Evolutionary conservation across 2,329 filamentous ascomycete genomes (phyloP).

Genomic region (Metarhizium humberi): DNA sequence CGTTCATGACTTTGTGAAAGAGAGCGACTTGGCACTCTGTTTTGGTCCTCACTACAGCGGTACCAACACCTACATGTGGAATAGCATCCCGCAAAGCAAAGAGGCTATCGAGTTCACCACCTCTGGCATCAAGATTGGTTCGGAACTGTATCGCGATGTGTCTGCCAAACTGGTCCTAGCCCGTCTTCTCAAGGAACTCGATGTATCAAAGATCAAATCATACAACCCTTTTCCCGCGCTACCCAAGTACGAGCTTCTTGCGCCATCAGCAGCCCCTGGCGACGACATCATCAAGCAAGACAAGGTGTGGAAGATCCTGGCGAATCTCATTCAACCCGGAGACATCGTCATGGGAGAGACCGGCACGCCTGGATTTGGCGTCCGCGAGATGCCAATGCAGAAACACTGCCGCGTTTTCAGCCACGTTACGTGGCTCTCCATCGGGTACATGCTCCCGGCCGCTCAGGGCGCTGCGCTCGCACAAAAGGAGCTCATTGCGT

Average conservation of each 20-base stretch:
- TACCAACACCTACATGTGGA: constrained; percentile 33
- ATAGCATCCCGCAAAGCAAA: constrained; percentile 24
- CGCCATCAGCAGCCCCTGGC: constrained; percentile 1
- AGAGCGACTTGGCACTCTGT: constrained; percentile 33
- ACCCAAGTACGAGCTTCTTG: constrained; percentile 13
- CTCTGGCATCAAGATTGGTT: constrained; percentile 20
- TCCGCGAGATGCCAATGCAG: constrained; percentile 40
- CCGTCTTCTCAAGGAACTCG: constrained; percentile 13
- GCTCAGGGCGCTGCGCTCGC: constrained; percentile 48
- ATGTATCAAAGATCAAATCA: constrained; percentile 12
- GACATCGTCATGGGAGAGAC: constrained; percentile 51
- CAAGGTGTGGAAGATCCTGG: constrained; percentile 37
- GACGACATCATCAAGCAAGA: constrained; percentile 22
- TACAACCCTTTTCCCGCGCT: constrained; percentile 19
- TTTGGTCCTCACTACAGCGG: constrained; percentile 37
- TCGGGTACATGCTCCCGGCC: constrained; percentile 51
- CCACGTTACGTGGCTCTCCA: constrained; percentile 48
- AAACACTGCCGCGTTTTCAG: constrained; percentile 36
- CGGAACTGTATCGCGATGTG: constrained; percentile 20
- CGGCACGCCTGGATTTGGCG: constrained; percentile 47
- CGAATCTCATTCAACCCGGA: constrained; percentile 35
- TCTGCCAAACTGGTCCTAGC: constrained; percentile 12
- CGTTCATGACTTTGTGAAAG: constrained; percentile 26
- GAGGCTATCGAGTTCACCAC: constrained; percentile 24
- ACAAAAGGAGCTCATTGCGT: constrained; percentile 30